Evolutionary conservation across 352 stramenopile species (phyloP), one percentile per base, ranked within the genome.

Genomic region (Phytophthora constricta): DNA sequence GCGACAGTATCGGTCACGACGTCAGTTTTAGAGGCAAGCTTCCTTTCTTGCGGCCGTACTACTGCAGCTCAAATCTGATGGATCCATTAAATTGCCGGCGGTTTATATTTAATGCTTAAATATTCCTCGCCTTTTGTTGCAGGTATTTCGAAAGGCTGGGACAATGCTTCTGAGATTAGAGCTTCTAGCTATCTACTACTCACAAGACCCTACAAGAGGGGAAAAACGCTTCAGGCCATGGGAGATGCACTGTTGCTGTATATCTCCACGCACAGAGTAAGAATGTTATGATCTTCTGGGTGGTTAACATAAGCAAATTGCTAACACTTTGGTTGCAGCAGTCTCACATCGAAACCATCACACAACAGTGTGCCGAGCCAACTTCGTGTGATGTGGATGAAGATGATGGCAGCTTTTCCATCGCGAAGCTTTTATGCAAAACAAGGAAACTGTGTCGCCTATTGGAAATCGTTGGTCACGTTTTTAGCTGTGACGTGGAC

Each of bases 211-310:
- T 16, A 62, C 59, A 13, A 67, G 85, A 62, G 85, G 83, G 85
- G 85, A 7, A 91, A 87, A 26, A 90, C 79, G 2, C 63, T 87
- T 25, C 82, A 93, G n/a, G 73, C 76, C 5, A 75, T 90, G 47
- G 81, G 79, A 23, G 62, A 87, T 37, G 79, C 82, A 11, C 56
- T 93, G 8, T 34, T 78, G 26, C 4, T 80, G 14, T 93, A 84
- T 49, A 67, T 92, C 11, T 74, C 70, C 5, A 59, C 56, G 1
- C 81, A 88, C 59, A 80, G 83, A 74, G 84, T 91, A 73, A 65
- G 58, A 17, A 34, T 9, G 28, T 1, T 41, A n/a, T 28, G 46
- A 28, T 31, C 22, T 4, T 28, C 2, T 43, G 16, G 5, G 19
- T 47, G 13, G 8, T 46, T 9, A 3, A 28, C 11, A 25, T 17